phyloP scores from a whole-genome alignment of 2,329 filamentous ascomycete genomes.

The Lecanicillium sp. region DNA sequence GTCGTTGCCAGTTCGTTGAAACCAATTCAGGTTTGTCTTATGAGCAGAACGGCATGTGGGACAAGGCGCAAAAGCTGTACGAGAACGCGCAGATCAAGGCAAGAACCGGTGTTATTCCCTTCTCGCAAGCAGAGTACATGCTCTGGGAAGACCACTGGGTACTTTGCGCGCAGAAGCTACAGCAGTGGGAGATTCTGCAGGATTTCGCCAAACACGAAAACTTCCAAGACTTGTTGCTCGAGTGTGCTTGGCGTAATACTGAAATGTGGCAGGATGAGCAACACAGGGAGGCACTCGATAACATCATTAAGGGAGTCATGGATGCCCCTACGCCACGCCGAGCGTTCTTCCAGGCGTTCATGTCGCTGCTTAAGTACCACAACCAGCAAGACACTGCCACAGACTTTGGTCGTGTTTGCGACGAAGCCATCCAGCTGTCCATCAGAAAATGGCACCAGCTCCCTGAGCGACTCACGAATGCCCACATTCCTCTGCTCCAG shows the following conservation, averaged over 20 bases:
- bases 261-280: conserved; percentile 89
- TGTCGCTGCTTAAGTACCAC: conserved; percentile 90
- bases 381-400: conserved; percentile 70
- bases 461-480: conserved; percentile 86
- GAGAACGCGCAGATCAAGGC: conserved; percentile 96
- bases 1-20: conserved; percentile 92
- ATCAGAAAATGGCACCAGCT: conserved; percentile 99
- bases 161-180: conserved; percentile 91
- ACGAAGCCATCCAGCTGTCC: conserved; percentile 94
- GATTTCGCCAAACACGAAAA: conserved; percentile 99
- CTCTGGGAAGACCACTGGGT: conserved; percentile 99
- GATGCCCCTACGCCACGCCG: conserved; percentile 91
- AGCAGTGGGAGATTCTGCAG: conserved; percentile 96
- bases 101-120: conserved; percentile 88
- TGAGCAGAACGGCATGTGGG: conserved; percentile 99
- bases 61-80: conserved; percentile 95
- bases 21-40: conserved; percentile 96
- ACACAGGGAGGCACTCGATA: conserved; percentile 82
- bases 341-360: conserved; percentile 97
- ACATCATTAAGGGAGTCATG: conserved; percentile 92
- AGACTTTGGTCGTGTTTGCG: conserved; percentile 85
- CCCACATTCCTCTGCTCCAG: conserved; percentile 88
- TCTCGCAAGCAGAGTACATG: conserved; percentile 95
- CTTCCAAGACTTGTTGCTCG: conserved; percentile 88
- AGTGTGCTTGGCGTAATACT: conserved; percentile 91